These are phyloP conservation scores for Gynochthodes officinalis DNA, from an alignment of 257 asterid genomes.

Conservation along the genomic window DNA sequence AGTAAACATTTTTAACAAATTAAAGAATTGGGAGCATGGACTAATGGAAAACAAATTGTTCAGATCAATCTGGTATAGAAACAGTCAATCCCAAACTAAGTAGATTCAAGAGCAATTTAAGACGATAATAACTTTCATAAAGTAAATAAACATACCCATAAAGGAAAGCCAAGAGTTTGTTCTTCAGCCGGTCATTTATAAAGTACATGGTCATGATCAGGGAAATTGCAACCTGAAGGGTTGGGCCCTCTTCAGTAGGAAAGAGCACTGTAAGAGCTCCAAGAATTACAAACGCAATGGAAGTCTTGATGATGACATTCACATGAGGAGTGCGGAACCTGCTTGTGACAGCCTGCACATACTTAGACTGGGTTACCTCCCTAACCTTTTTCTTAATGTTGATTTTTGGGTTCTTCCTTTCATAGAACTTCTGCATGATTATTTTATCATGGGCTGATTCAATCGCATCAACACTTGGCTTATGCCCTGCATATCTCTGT, in stretches of 20 bases:
- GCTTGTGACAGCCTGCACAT: constrained; percentile 72
- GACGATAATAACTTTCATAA: not conserved
- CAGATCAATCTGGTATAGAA: not conserved
- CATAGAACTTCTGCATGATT: constrained; percentile 89
- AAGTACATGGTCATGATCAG: constrained; percentile 67
- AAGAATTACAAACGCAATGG: constrained; percentile 66
- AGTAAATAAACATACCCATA: constrained; percentile 68
- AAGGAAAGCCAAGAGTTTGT: constrained; percentile 64
- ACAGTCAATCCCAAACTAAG: not conserved
- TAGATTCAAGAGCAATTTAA: not conserved
- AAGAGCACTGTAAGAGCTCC: constrained; percentile 84
- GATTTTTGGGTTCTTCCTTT: constrained; percentile 88
- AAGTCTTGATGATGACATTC: constrained; percentile 59
- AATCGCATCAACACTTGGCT: constrained; percentile 88
- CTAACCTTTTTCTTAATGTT: constrained; percentile 83
- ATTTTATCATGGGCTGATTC: constrained; percentile 94
- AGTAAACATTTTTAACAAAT: not conserved
- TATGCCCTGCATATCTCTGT: constrained; percentile 73
- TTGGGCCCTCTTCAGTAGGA: constrained; percentile 98
- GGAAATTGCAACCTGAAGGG: constrained; percentile 88
- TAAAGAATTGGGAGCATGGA: not conserved
- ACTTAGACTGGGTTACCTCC: constrained; percentile 75
- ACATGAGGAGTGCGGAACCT: constrained; percentile 83
- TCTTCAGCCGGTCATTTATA: constrained; percentile 74
- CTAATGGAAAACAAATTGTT: not conserved